Percentiles rank a stretch among this genome's conserved stretches.
Evolutionary conservation across 192 early-diverging fungal genomes (phyloP).

Genomic region (Backusella parvicylindrica): DNA sequence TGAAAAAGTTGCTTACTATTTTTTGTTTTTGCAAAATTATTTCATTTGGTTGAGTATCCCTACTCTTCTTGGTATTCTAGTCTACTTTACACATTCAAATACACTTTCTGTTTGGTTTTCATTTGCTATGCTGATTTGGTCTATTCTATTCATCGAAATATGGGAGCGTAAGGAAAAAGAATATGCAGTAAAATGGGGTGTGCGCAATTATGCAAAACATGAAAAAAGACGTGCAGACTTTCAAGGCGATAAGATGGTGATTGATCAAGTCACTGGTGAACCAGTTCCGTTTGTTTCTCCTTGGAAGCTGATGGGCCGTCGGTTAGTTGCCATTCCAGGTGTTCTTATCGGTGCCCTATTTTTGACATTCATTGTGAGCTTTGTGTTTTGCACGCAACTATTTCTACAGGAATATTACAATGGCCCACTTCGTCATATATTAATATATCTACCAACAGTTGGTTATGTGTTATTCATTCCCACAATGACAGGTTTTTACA

Average conservation of each 20-base stretch:
- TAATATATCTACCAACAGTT: slow-evolving; percentile 67
- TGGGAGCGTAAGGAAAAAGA: slow-evolving; percentile 80
- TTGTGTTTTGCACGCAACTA: slow-evolving; percentile 71
- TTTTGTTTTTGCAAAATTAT: slow-evolving; percentile 94
- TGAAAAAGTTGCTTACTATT: slow-evolving; percentile 89
- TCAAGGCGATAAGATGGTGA: slow-evolving; percentile 49
- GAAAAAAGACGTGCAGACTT: slow-evolving; percentile 71
- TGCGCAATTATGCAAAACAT: slow-evolving; percentile 51
- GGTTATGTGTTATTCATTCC: slow-evolving; percentile 76
- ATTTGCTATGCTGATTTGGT: slow-evolving; percentile 62
- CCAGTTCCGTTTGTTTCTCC: slow-evolving; percentile 64
- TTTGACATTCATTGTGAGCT: slow-evolving; percentile 56
- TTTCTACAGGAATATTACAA: slow-evolving; percentile 79
- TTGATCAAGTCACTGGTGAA: slow-evolving; percentile 76
- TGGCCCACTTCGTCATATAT: slow-evolving; percentile 63
- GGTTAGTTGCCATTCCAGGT: slow-evolving; percentile 53
- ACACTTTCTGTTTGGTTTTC: slow-evolving; percentile 67
- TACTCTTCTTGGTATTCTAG: slow-evolving; percentile 58
- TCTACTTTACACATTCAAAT: slow-evolving; percentile 47
- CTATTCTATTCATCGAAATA: slow-evolving; percentile 67
- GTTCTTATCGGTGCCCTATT: slow-evolving; percentile 56
- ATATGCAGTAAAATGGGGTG: slow-evolving; percentile 77
- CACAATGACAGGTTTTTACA: slow-evolving; percentile 65
- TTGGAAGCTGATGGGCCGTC: slow-evolving; percentile 66
- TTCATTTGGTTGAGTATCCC: slow-evolving; percentile 71